phyloP scores from a whole-genome alignment of 208 protist species.

The Wallacemonas collosoma region DNA sequence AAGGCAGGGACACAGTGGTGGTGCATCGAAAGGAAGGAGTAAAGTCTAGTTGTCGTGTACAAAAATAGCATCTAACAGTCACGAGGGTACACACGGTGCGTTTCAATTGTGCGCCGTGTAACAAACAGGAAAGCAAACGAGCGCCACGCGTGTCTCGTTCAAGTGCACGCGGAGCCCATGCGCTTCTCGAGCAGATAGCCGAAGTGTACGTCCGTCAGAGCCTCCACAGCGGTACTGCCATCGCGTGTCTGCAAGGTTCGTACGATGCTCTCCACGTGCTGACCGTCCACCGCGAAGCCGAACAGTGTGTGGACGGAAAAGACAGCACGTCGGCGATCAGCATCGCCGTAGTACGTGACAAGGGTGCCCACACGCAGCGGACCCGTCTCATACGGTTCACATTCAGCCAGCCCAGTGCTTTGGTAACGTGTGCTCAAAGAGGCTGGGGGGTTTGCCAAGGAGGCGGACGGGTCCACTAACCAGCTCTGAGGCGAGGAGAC shows the following conservation, averaged over 20 bases:
- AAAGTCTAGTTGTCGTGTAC: no score
- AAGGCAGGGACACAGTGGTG: no score
- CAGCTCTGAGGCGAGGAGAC: constrained; percentile 24
- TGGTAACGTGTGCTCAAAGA: constrained; percentile 21
- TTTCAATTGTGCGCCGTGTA: neutral
- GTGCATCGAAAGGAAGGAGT: no score
- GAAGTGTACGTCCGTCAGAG: constrained; percentile 38
- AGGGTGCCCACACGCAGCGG: constrained; percentile 33
- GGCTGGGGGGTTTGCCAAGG: neutral
- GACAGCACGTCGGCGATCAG: constrained; percentile 20
- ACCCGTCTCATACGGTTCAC: constrained; percentile 19
- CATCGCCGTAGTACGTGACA: constrained; percentile 49
- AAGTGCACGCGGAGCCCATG: neutral
- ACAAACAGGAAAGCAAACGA: neutral
- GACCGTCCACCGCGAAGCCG: constrained; percentile 36
- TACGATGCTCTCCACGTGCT: constrained; percentile 29
- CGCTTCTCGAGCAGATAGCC: constrained; percentile 23
- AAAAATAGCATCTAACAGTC: neutral
- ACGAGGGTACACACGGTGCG: no score
- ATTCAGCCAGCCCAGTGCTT: constrained; percentile 14
- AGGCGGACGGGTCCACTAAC: neutral
- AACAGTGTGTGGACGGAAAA: constrained; percentile 46
- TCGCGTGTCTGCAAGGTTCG: constrained; percentile 42
- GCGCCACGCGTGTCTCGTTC: neutral
- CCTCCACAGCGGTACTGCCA: constrained; percentile 26